A percentile compares a stretch with the other conserved stretches of the same genome.
Evolutionary conservation across 148 eudicot species (phyloP).

Genomic region (Nyssa sinensis): DNA sequence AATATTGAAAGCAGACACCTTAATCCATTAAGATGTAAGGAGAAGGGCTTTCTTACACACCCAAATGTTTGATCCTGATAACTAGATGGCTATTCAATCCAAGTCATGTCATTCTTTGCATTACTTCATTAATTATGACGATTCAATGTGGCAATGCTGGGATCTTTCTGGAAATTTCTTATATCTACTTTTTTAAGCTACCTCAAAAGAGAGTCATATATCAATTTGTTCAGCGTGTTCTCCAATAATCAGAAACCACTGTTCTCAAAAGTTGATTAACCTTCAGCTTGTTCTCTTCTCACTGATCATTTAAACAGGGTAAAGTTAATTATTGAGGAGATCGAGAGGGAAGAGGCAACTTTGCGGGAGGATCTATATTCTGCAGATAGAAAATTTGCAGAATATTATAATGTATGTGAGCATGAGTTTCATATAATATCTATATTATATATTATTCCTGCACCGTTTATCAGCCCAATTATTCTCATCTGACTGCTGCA

Average conservation of each 20-base stretch:
- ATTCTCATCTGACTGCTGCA: background rate
- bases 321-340: constrained; percentile 78
- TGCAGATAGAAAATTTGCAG: constrained; percentile 84
- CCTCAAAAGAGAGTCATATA: background rate
- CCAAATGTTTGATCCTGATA: too few relatives aligned
- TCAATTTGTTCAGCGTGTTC: background rate
- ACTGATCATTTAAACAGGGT: constrained; percentile 46
- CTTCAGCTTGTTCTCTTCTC: background rate
- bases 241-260: too few relatives aligned
- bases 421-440: background rate
- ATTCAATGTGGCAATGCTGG: too few relatives aligned
- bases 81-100: background rate
- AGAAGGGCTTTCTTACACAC: too few relatives aligned
- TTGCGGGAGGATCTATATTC: constrained; percentile 85
- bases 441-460: too few relatives aligned
- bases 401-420: constrained; percentile 67
- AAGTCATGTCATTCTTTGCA: too few relatives aligned
- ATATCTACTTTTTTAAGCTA: background rate
- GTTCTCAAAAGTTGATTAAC: background rate
- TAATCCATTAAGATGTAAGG: too few relatives aligned
- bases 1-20: too few relatives aligned
- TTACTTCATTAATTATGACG: too few relatives aligned
- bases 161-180: background rate
- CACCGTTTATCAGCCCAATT: background rate
- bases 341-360: constrained; percentile 80